Conservation (phyloP, 768 basidiomycete species). For the Boletus tomentosulus region DNA sequence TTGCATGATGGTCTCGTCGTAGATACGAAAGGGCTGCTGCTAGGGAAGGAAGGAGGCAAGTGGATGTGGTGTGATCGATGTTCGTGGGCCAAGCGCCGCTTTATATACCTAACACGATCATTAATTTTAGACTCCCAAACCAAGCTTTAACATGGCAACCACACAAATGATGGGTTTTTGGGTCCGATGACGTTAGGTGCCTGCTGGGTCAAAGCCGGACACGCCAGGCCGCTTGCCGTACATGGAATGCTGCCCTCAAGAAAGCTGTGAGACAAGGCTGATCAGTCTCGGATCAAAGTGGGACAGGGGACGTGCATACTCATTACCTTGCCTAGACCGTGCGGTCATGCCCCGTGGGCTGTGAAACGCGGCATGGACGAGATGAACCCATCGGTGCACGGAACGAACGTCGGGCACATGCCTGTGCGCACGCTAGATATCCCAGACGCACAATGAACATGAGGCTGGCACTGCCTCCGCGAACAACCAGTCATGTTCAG, state of each 20-base stretch:
- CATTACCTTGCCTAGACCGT: not conserved
- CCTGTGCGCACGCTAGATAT: no score
- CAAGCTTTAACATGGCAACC: not conserved
- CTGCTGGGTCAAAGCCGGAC: slow-evolving; percentile 2
- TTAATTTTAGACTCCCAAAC: not conserved
- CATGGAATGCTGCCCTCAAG: not conserved
- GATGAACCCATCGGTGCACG: no score
- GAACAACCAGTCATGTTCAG: no score
- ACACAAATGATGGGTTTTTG: not conserved
- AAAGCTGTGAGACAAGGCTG: not conserved
- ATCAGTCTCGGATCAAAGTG: slow-evolving; percentile 7
- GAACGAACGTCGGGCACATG: no score
- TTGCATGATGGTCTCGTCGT: slow-evolving; percentile 10
- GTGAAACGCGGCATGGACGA: not conserved
- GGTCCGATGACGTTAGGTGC: not conserved
- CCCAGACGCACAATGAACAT: no score
- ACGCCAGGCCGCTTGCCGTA: slow-evolving; percentile 1
- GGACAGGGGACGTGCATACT: not conserved
- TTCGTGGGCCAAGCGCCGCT: not conserved
- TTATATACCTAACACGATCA: slow-evolving; percentile 11
- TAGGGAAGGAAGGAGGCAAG: not conserved
- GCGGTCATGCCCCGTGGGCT: not conserved
- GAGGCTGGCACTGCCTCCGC: no score
- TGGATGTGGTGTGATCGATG: no score
- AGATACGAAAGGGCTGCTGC: not conserved